Percentiles rank a stretch among this genome's conserved stretches.
Conservation (phyloP, 768 basidiomycete species). For the Holtermannia corniformis region DNA sequence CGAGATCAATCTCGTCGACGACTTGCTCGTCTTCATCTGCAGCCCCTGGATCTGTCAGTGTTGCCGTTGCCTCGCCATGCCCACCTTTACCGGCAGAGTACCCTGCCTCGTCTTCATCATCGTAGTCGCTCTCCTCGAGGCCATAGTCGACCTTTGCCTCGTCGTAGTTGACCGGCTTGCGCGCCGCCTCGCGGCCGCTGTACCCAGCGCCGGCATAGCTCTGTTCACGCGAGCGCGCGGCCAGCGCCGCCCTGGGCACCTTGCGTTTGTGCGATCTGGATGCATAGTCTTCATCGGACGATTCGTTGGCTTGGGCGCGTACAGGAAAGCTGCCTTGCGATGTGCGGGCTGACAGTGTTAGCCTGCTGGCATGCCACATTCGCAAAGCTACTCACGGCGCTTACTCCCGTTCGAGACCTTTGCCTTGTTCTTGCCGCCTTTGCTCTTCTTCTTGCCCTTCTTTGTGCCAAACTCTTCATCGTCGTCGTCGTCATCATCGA, state of each 20-base stretch:
- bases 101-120: constrained; percentile 10
- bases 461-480: constrained; percentile 19
- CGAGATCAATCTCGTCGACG: constrained; percentile 62
- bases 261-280: constrained; percentile 35
- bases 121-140: constrained; percentile 22
- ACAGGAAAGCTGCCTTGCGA: constrained; percentile 16
- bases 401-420: constrained; percentile 8
- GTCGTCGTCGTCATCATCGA: constrained; percentile 24
- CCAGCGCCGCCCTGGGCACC: background rate
- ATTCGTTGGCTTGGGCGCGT: constrained; percentile 13
- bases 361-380: background rate
- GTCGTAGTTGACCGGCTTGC: constrained; percentile 31
- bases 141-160: constrained; percentile 38
- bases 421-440: constrained; percentile 1
- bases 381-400: constrained; percentile 7
- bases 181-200: constrained; percentile 30
- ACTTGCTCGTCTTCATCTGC: constrained; percentile 24
- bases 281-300: constrained; percentile 37
- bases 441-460: constrained; percentile 10
- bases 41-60: background rate
- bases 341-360: constrained; percentile 8
- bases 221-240: constrained; percentile 17
- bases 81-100: background rate
- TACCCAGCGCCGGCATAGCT: constrained; percentile 16
- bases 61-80: too few species aligned